Evolutionary conservation across 352 stramenopile species (phyloP), one percentile per base, ranked within the genome.

Genomic region (Globisporangium camurandrum): DNA sequence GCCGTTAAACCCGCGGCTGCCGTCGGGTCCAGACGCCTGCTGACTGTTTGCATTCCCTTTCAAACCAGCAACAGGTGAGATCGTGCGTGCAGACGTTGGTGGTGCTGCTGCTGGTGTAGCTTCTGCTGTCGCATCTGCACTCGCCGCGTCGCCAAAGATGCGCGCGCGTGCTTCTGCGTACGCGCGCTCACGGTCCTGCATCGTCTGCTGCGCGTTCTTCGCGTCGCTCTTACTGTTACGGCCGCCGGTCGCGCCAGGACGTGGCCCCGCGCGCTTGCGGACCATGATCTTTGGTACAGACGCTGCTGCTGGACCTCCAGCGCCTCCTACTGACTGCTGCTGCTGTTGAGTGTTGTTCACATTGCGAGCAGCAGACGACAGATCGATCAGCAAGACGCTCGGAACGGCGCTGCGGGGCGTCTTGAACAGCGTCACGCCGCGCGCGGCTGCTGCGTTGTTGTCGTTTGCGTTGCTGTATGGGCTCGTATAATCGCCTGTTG

Each of bases 91-190:
- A 22, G 59, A 51, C 40, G 54, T 47, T 4, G 30, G 38, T n/a
- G 38, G 10, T 3, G 28, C 28, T 16, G 2, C 46, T 41, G 37
- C 40, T 56, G 34, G 19, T 24, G 51, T 23, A 50, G 33, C 4
- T 44, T 31, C 45, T 9, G 31, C 26, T 10, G 59, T 55, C 4
- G 45, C 14, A 51, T 45, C 4, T 54, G 36, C 12, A 56, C 64
- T 10, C 62, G 55, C 11, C 65, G 83, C 75, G 46, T 88, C 73
- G 49, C 84, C 80, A 73, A 98, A 98, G 56, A 98, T 98, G 11
- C 93, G 75, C n/a, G 93, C 93, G 31, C 93, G 68, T 10, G 93
- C 91, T 61, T 97, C 93, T 6, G 91, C 93, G 57, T 98, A 98
- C 19, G 86, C 88, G 16, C 85, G 86, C 69, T 98, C 93, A 22